These are phyloP conservation scores for Penicillium vulpinum DNA, from an alignment of 2,329 filamentous ascomycete genomes.

Conservation along the genomic window DNA sequence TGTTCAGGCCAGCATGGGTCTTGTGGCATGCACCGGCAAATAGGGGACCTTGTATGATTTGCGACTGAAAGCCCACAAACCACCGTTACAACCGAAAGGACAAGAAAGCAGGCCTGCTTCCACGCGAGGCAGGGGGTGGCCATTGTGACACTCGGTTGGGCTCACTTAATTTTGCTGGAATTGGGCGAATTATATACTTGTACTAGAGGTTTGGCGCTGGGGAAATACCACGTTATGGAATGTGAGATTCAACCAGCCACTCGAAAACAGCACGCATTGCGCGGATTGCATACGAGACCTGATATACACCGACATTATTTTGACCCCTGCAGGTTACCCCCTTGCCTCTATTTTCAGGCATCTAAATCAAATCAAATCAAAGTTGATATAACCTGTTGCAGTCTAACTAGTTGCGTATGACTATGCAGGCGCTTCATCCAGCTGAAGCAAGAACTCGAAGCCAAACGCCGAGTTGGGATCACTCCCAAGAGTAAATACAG, in stretches of 20 bases:
- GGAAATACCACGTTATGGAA: background rate
- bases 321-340: background rate
- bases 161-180: background rate
- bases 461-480: no score
- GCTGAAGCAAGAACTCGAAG: no score
- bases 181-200: background rate
- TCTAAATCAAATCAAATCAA: no score
- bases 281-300: background rate
- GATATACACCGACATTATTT: background rate
- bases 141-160: background rate
- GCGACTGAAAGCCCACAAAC: background rate
- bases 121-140: background rate
- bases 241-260: background rate
- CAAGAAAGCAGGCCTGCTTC: background rate
- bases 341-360: no score
- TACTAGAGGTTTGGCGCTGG: background rate
- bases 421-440: no score
- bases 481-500: no score
- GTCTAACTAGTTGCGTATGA: no score
- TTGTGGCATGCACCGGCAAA: constrained; percentile 11
- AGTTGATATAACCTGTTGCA: no score
- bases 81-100: background rate
- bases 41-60: background rate
- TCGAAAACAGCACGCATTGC: background rate
- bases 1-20: constrained; percentile 14